Base-by-base conservation (phyloP, 1,139 yeast species). In the Saccharomyces pastorianus region DNA sequence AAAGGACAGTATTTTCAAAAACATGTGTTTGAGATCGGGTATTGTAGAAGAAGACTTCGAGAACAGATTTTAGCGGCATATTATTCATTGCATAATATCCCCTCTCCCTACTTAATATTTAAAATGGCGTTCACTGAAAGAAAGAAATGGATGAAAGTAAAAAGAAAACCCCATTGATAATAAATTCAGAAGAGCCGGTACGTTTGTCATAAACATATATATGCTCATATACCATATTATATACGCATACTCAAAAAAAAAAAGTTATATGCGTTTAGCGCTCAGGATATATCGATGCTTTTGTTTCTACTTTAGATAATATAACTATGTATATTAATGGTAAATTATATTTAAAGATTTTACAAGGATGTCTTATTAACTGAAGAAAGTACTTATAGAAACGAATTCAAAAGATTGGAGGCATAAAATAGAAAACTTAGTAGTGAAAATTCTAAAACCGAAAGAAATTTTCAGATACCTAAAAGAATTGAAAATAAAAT, bases 1-100 rank as follows among this genome's bases (percentile, higher is more conserved):
- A n/a, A 64, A 70, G 25, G 71, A 69, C 26, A 76, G 87, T 34
- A 70, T 76, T 17, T 82, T 85, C 71, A 74, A 78, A 58, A 76
- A 77, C 53, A 82, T 85, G 88, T 85, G 90, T 66, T 75, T 71
- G 14, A 76, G 79, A 58, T 77, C 85, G 4, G 76, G 76, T 51
- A 81, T 84, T 50, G 65, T 70, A 0, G 65, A 61, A 41, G 70
- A 61, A 1, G 82, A 79, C 56, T 74, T 76, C 46, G 34, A 38
- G 17, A 26, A 49, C 31, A 9, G 13, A 32, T 25, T 2, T 28
- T 47, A 34, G 26, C 1, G 9, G 6, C 8, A 17, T 26, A 47
- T 8, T 47, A 31, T 48, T 48, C 17, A 8, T 47, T 4, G 49
- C 38, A 8, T 47, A 9, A 6, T 13, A 11, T 6, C 9, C 4